Base-by-base conservation (phyloP, 2,329 filamentous ascomycete genomes). In the Neurospora crassa region DNA sequence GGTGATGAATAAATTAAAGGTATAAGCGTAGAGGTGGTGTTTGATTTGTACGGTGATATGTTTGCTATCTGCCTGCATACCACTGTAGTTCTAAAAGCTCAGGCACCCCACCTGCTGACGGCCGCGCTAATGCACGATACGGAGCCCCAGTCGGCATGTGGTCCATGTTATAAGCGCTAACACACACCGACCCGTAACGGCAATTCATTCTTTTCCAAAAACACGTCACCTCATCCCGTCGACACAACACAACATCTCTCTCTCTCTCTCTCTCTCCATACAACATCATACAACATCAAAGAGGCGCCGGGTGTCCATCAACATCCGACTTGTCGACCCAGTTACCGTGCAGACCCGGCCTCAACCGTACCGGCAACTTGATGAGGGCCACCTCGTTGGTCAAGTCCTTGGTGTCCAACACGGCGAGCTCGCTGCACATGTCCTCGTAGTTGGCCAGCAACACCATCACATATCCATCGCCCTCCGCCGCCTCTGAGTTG, bases 391-490 rank as follows among this genome's bases (percentile, higher is more conserved):
- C 47, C 14, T 73, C 34, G 42, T 71, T 70, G 24, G 70, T 68
- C 67, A 76, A 75, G 69, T 76, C 69, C 18, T 67, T 40, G 5
- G 75, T 76, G 70, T 76, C 75, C 40, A 77, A 29, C 67, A 77
- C 70, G 40, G 75, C 72, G 63, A 77, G 71, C 73, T 77, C 73
- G 70, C 75, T 76, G 24, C 70, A 59, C 73, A 74, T 72, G n/a
- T 68, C 72, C 53, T 70, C 68, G 69, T 73, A 74, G 70, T 75
- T 74, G 47, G 80, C 76, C 20, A 79, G 74, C 71, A 79, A 71
- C n/a, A 79, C 80, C n/a, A 84, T 78, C 74, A 76, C 78, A 74
- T 81, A 84, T 0, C 83, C 83, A 63, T 84, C 82, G 1, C 81
- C 82, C 71, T 84, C 82, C 2, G 70, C 72, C 0, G 75, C 79